Conservation (phyloP, 257 asterid genomes). For the Forsythia suspensa region DNA sequence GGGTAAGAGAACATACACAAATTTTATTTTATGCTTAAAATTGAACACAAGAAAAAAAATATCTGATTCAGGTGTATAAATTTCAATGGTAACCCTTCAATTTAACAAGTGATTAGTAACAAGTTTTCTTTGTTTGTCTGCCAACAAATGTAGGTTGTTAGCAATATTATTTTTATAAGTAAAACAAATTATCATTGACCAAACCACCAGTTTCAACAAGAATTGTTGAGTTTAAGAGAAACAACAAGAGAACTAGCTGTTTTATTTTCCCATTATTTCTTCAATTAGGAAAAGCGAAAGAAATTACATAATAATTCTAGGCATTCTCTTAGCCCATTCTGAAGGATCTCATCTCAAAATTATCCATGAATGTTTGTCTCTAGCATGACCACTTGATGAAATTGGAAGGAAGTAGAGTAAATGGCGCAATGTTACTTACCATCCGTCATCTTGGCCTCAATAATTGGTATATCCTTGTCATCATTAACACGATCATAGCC, state of each 20-base stretch:
- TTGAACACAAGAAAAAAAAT: neutral
- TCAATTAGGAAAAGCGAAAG: too few relatives aligned
- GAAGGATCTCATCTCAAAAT: too few relatives aligned
- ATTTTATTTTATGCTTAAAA: neutral
- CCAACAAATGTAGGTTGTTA: neutral
- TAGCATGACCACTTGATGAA: too few relatives aligned
- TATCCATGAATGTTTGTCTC: too few relatives aligned
- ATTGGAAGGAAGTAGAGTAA: too few relatives aligned
- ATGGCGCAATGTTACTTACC: constrained; percentile 38
- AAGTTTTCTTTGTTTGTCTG: neutral
- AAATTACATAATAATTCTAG: too few relatives aligned
- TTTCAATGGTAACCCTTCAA: neutral
- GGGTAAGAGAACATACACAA: neutral
- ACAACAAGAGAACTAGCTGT: neutral
- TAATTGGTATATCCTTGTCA: constrained; percentile 83
- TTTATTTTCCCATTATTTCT: too few relatives aligned
- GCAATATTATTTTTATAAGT: neutral
- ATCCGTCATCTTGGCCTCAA: constrained; percentile 89
- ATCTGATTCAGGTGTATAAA: neutral
- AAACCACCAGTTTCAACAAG: neutral
- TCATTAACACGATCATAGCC: constrained; percentile 94
- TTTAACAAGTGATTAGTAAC: neutral
- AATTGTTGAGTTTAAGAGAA: neutral
- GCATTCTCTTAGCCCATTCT: too few relatives aligned
- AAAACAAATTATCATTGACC: neutral